These are phyloP conservation scores for Claviceps sp. DNA, from an alignment of 2,329 filamentous ascomycete species.

Conservation along the genomic window DNA sequence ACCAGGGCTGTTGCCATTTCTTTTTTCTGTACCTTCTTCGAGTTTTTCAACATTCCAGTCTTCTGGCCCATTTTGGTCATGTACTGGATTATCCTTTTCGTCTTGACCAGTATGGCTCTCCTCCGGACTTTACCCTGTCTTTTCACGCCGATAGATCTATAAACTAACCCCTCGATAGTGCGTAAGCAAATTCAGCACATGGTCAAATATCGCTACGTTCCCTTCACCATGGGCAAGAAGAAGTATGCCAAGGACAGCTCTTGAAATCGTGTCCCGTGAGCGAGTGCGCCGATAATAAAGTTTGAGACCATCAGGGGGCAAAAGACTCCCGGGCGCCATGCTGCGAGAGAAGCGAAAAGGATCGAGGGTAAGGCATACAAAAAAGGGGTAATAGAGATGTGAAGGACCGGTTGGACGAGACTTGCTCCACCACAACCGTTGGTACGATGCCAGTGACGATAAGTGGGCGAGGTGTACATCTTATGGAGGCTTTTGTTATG, in stretches of 20 bases:
- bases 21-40: slow-evolving; percentile 84
- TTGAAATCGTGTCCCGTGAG: slow-evolving; percentile 10
- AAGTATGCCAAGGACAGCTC: slow-evolving; percentile 56
- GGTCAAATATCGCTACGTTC: slow-evolving; percentile 99
- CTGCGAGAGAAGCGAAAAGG: background rate
- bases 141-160: background rate
- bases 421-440: background rate
- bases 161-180: slow-evolving; percentile 43
- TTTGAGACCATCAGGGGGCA: background rate
- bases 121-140: background rate
- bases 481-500: background rate
- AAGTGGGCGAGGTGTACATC: background rate
- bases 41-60: slow-evolving; percentile 89
- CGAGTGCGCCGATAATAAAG: background rate
- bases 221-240: slow-evolving; percentile 83
- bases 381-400: background rate
- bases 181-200: slow-evolving; percentile 99
- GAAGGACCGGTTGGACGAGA: background rate
- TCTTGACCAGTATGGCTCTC: slow-evolving; percentile 69
- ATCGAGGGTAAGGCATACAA: background rate
- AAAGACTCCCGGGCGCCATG: background rate
- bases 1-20: slow-evolving; percentile 74
- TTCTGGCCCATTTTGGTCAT: slow-evolving; percentile 98
- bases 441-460: background rate
- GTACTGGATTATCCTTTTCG: slow-evolving; percentile 96